Conservation (phyloP, 1,284 basidiomycete genomes). For the Ustilago crameri region DNA sequence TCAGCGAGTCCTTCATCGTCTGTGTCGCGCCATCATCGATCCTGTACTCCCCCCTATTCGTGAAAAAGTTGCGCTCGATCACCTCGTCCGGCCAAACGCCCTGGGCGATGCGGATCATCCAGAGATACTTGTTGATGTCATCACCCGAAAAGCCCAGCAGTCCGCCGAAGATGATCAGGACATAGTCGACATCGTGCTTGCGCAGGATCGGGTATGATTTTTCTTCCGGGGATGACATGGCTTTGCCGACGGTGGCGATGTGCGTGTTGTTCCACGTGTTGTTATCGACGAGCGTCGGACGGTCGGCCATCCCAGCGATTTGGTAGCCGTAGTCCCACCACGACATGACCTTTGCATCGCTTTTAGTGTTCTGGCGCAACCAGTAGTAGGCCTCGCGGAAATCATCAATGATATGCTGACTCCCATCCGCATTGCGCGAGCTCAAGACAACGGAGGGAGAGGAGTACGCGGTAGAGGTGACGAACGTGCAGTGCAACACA, state of each 20-base stretch:
- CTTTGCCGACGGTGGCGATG: constrained; percentile 69
- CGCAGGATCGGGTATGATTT: constrained; percentile 95
- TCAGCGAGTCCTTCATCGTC: constrained; percentile 94
- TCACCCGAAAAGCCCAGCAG: constrained; percentile 97
- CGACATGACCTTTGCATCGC: constrained; percentile 93
- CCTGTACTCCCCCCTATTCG: constrained; percentile 89
- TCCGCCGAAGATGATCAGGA: constrained; percentile 97
- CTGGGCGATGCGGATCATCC: constrained; percentile 88
- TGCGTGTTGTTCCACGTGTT: constrained; percentile 99
- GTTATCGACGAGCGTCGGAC: constrained; percentile 97
- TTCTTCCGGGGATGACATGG: constrained; percentile 94
- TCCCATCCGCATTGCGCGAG: constrained; percentile 82
- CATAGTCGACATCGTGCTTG: constrained; percentile 97
- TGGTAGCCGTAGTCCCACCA: constrained; percentile 99
- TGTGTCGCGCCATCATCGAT: constrained; percentile 86
- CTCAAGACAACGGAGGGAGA: constrained; percentile 96
- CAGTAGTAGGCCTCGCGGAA: constrained; percentile 99
- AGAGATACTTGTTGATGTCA: constrained; percentile 98
- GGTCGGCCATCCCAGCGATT: constrained; percentile 97
- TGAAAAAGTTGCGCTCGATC: constrained; percentile 94
- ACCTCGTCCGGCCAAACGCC: constrained; percentile 99
- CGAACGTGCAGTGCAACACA: constrained; percentile 91
- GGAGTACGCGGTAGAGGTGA: constrained; percentile 93
- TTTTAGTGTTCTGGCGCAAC: constrained; percentile 92
- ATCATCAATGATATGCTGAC: constrained; percentile 95